Base-by-base conservation (phyloP, 139 green algal species). In the Pleodorina starrii region DNA sequence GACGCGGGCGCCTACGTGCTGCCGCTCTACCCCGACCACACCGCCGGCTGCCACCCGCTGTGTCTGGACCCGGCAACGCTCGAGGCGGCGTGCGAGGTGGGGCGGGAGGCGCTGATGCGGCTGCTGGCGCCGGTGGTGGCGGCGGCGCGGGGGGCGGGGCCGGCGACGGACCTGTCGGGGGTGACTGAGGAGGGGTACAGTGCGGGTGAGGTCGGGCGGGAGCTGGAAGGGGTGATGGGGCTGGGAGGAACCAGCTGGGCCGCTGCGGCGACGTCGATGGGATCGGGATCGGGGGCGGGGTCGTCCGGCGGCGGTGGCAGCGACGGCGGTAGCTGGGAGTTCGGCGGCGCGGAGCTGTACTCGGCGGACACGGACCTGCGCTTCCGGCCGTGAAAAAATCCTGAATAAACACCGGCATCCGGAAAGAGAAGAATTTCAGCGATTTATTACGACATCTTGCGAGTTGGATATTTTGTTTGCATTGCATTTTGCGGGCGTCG, bases 11-110 rank as follows among this genome's bases (percentile, higher is more conserved):
- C 71, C n/a, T 89, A 92, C 27, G 59, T 93, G 38, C 71, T 93
- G 63, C 85, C 85, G 9, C 38, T 94, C 11, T 93, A 92, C 85
- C 92, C 92, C 9, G 38, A 87, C 12, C n/a, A 69, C 35, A 80
- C 74, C 11, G 82, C 85, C 51, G 92, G 89, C 44, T 92, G 91
- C 72, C 84, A 89, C 38, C 96, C 95, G 11, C 72, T 97, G 36
- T 97, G 94, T 79, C 94, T 85, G 35, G 93, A 96, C 63, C 51
- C 81, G 1, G 11, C 57, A 7, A 93, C 86, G 38, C 85, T 98
- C 29, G 74, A 68, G 46, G 88, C 75, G 17, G 96, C 93, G 3
- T 75, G 94, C 36, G 92, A 88, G 1, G 94, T 96, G 68, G 96
- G 95, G 1, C 88, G 93, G 3, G 46, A 60, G 25, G 25, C 69